Evolutionary conservation across 345 rosid species (phyloP).

Genomic region (Carallia brachiata): DNA sequence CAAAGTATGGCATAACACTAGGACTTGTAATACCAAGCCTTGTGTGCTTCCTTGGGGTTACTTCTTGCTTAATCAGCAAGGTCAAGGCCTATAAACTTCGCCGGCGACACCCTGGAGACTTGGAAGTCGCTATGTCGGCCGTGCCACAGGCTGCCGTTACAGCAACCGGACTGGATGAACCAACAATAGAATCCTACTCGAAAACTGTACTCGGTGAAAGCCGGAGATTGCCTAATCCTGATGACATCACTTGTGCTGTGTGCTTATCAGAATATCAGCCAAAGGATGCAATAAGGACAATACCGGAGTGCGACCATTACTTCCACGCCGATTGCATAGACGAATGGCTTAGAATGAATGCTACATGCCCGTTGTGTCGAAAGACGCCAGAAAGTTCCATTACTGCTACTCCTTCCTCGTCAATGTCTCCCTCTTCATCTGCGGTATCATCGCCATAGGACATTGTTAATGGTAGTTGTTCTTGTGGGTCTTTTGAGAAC

Average conservation of each 20-base stretch:
- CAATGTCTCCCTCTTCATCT: constrained; percentile 9
- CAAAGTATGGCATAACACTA: constrained; percentile 42
- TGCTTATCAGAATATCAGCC: constrained; percentile 57
- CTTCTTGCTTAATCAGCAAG: constrained; percentile 23
- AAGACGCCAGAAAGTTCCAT: constrained; percentile 36
- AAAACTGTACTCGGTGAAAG: constrained; percentile 57
- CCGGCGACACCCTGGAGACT: neutral
- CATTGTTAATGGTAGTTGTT: neutral
- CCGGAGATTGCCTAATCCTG: constrained; percentile 38
- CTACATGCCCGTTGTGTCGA: constrained; percentile 59
- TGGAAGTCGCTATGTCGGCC: constrained; percentile 1
- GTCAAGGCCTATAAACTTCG: neutral
- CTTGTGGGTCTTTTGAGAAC: no score
- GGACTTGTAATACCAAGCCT: constrained; percentile 53
- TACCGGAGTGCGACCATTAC: constrained; percentile 58
- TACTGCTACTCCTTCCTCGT: neutral
- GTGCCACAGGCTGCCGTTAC: neutral
- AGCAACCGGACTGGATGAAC: constrained; percentile 35
- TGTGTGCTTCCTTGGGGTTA: constrained; percentile 38
- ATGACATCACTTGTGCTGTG: constrained; percentile 50
- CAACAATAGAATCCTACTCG: constrained; percentile 52
- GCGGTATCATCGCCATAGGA: neutral
- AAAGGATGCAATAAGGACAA: constrained; percentile 47
- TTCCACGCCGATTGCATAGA: constrained; percentile 62
- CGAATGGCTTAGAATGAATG: constrained; percentile 56